Percentiles rank a stretch among this genome's conserved stretches.
phyloP scores from a whole-genome alignment of 177 flowering plant genomes.

The Vitis hybrid region DNA sequence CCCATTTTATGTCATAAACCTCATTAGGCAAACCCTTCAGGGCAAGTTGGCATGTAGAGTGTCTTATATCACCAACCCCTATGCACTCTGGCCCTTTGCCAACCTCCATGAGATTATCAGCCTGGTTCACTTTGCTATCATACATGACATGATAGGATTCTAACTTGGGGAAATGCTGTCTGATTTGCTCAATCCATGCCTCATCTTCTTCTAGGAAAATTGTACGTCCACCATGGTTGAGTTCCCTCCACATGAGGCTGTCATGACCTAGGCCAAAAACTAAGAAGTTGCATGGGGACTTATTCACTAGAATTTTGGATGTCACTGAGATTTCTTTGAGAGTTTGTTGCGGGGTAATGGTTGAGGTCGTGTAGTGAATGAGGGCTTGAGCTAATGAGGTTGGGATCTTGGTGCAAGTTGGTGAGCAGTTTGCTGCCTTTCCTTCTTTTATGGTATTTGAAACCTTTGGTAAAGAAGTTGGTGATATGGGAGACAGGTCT shows the following conservation, averaged over 20 bases:
- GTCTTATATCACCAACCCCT: conserved; percentile 33
- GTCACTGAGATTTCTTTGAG: conserved; percentile 55
- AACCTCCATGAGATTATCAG: conserved; percentile 42
- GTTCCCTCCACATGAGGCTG: conserved; percentile 66
- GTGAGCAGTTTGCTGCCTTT: conserved; percentile 12
- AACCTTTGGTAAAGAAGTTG: neutral
- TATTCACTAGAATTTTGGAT: conserved; percentile 35
- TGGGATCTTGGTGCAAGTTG: conserved; percentile 49
- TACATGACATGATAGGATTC: conserved; percentile 55
- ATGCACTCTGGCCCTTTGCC: conserved; percentile 49
- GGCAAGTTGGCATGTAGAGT: conserved; percentile 48
- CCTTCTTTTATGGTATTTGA: neutral
- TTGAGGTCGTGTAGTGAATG: conserved; percentile 64
- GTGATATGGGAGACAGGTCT: conserved; percentile 1
- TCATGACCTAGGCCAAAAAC: conserved; percentile 76
- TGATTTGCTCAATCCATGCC: conserved; percentile 55
- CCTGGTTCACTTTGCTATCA: conserved; percentile 53
- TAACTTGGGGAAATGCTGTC: conserved; percentile 39
- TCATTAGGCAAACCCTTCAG: conserved; percentile 49
- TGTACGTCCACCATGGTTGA: conserved; percentile 64
- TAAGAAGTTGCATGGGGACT: conserved; percentile 69
- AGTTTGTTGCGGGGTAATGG: conserved; percentile 70
- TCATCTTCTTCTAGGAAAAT: conserved; percentile 65
- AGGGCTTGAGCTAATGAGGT: conserved; percentile 42
- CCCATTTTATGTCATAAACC: conserved; percentile 59